Evolutionary conservation across 106 monocot genomes (phyloP), one percentile per base, ranked within the genome.

Genomic region (Acorus calamus): DNA sequence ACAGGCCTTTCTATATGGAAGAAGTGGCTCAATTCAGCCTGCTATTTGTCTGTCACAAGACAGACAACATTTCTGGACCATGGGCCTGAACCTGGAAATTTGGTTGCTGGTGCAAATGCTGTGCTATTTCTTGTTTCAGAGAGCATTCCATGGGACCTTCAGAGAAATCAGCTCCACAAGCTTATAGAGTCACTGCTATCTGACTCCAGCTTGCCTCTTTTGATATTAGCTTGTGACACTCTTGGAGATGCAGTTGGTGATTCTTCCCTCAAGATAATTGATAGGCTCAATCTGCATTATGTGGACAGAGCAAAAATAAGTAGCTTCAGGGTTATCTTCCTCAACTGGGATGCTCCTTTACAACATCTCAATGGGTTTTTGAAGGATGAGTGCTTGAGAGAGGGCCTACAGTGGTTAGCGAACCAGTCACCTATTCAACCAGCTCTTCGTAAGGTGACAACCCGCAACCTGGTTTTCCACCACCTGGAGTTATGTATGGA

Each of bases 341-440:
- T 91, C 46, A 42, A 51, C 60, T 64, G 53, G 7, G 55, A 61
- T 11, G 4, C 5, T 12, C 52, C 14, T 4, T 9, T 45, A 5
- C 62, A 56, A 43, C 10, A 68, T 9, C n/a, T 3, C 28, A 68
- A 68, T 64, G 70, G 65, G 49, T 92, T 91, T 70, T 81, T 85
- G 46, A 79, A 81, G 62, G 92, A 99, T 68, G 68, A 74, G 28
- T 72, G 71, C 41, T 64, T 99, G 63, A 80, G 71, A 71, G 73
- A 49, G 11, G 85, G 92, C 6, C 79, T 99, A 41, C 73, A 69
- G 42, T 99, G 92, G 98, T 67, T 99, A 55, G 88, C 92, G 28
- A 57, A 69, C 6, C 61, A 86, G 57, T 81, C 86, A 50, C 88
- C 88, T 14, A 42, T 41, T 28, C 81, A 79, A 55, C 91, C 85